Evolutionary conservation across 2,329 filamentous ascomycete genomes (phyloP).

Genomic region (Fusarium sublunatum): DNA sequence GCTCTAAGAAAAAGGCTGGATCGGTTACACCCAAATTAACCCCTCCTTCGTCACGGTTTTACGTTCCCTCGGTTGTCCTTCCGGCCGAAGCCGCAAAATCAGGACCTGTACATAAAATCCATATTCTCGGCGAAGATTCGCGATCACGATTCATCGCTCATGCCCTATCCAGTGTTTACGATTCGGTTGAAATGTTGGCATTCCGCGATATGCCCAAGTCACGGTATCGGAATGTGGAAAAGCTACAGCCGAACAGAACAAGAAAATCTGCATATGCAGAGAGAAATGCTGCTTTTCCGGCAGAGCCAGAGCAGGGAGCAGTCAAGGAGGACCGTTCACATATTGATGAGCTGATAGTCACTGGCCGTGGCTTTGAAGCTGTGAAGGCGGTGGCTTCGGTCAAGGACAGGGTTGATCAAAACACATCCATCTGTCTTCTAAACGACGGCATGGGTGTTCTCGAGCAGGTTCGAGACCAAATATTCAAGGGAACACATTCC

Average conservation of each 20-base stretch:
- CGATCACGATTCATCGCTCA: constrained; percentile 56
- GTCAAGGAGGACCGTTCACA: constrained; percentile 50
- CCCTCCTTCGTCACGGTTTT: constrained; percentile 43
- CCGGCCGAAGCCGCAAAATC: constrained; percentile 48
- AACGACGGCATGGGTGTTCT: constrained; percentile 86
- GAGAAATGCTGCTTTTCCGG: constrained; percentile 32
- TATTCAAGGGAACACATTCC: constrained; percentile 74
- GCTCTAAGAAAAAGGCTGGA: constrained; percentile 14
- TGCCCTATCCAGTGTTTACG: constrained; percentile 55
- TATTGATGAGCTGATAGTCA: constrained; percentile 79
- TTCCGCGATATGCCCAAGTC: constrained; percentile 42
- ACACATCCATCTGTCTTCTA: constrained; percentile 79
- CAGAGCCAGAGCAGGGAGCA: constrained; percentile 15
- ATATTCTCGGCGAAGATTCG: constrained; percentile 57
- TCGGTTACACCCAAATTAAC: constrained; percentile 27
- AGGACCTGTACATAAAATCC: constrained; percentile 54
- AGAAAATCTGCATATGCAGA: constrained; percentile 36
- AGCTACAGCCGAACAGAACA: constrained; percentile 31
- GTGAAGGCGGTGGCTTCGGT: constrained; percentile 68
- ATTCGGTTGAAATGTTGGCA: constrained; percentile 53
- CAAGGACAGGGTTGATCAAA: constrained; percentile 71
- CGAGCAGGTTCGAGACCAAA: constrained; percentile 76
- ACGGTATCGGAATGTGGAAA: constrained; percentile 50
- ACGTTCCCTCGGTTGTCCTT: constrained; percentile 53
- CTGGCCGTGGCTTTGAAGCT: constrained; percentile 66